Percentiles rank a stretch among this genome's conserved stretches.
These are phyloP conservation scores for Stephania cephalantha DNA, from an alignment of 164 flowering plant species.

Conservation along the genomic window DNA sequence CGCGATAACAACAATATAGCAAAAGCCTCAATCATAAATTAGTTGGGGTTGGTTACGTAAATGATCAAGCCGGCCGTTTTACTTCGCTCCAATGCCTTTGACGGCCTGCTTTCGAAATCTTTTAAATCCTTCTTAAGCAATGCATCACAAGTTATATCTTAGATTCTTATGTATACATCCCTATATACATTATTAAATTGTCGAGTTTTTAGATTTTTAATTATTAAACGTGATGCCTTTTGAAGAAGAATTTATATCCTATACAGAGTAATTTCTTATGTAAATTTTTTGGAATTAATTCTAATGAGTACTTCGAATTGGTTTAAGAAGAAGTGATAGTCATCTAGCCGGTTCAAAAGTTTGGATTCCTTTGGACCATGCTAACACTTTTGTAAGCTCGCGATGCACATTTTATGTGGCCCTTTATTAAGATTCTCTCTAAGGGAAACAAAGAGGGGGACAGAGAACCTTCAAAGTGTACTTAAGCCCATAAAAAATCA, in stretches of 20 bases:
- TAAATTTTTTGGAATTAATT: too few species aligned
- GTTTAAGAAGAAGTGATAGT: too few species aligned
- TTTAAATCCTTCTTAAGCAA: too few species aligned
- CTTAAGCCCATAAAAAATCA: neutral
- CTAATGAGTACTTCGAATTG: neutral
- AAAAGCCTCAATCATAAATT: too few species aligned
- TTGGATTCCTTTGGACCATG: neutral
- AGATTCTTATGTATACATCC: neutral
- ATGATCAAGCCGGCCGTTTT: too few species aligned
- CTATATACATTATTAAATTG: too few species aligned
- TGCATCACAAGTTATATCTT: neutral
- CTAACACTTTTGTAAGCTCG: neutral
- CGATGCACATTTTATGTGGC: neutral
- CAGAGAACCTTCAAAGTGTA: conserved; percentile 1
- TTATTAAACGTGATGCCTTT: neutral
- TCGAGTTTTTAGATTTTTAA: neutral
- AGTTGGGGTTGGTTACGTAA: too few species aligned
- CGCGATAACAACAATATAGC: too few species aligned
- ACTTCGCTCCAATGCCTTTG: too few species aligned
- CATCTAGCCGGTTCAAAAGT: neutral
- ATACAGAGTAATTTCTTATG: neutral
- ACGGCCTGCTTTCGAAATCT: too few species aligned
- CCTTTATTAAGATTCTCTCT: conserved; percentile 3
- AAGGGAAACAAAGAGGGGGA: neutral
- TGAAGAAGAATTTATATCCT: neutral